These are phyloP conservation scores for Suhomyces atakaporum DNA, from an alignment of 1,139 yeast genomes.

Conservation along the genomic window DNA sequence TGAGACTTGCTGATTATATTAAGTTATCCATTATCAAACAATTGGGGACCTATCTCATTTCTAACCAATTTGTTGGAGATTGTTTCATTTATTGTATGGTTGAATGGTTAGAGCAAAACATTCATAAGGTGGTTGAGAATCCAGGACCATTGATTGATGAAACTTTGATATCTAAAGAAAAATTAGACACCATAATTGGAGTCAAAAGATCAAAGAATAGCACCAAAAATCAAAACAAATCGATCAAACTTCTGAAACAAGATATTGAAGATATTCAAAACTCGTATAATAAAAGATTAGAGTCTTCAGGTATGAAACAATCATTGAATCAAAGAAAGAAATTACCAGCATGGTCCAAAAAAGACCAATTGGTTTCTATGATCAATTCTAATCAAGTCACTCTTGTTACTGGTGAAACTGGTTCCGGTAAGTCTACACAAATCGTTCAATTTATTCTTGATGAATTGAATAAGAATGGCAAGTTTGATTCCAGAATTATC, in stretches of 20 bases:
- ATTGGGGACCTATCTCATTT: constrained; percentile 41
- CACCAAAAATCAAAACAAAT: neutral
- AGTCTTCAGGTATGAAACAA: constrained; percentile 19
- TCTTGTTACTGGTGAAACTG: constrained; percentile 93
- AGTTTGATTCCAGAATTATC: constrained; percentile 60
- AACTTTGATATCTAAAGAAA: constrained; percentile 1
- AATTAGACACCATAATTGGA: neutral
- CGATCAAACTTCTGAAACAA: constrained; percentile 9
- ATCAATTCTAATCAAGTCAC: constrained; percentile 65
- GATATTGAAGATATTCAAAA: constrained; percentile 28
- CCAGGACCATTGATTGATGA: constrained; percentile 66
- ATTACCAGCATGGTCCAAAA: constrained; percentile 85
- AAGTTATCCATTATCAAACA: constrained; percentile 62
- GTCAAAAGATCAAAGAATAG: neutral
- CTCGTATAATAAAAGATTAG: constrained; percentile 22
- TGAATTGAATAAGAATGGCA: constrained; percentile 46
- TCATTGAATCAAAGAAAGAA: constrained; percentile 42
- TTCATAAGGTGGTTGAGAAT: constrained; percentile 55
- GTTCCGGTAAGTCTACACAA: constrained; percentile 54
- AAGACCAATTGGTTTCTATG: constrained; percentile 52
- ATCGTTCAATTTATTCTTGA: constrained; percentile 88
- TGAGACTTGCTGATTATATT: constrained; percentile 70
- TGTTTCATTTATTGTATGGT: constrained; percentile 64
- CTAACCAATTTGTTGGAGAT: constrained; percentile 58
- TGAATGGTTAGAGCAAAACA: constrained; percentile 75